phyloP scores from a whole-genome alignment of 306 rosid genomes.

The Rubus parviflorus region DNA sequence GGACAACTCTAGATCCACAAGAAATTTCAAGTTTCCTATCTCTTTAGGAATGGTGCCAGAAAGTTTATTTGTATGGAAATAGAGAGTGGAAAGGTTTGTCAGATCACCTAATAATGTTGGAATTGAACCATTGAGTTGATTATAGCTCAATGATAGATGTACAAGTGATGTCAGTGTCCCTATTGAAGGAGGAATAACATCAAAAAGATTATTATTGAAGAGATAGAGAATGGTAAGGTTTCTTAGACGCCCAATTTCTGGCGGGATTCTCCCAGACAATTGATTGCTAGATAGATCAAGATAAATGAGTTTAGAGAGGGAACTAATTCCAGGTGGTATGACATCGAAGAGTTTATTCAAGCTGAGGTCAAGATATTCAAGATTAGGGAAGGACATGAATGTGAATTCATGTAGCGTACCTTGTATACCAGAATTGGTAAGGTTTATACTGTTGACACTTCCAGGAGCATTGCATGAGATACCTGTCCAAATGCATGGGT shows the following conservation, averaged over 20 bases:
- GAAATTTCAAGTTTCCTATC: neutral
- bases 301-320: slow-evolving; percentile 11
- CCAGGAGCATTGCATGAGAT: slow-evolving; percentile 18
- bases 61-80: neutral
- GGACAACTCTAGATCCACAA: neutral
- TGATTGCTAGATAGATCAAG: slow-evolving; percentile 27
- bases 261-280: slow-evolving; percentile 18
- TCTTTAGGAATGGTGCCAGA: slow-evolving; percentile 2
- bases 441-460: slow-evolving; percentile 13
- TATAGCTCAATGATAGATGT: neutral
- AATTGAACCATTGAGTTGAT: slow-evolving; percentile 20
- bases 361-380: slow-evolving; percentile 20
- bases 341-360: slow-evolving; percentile 10
- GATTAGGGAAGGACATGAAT: slow-evolving; percentile 23
- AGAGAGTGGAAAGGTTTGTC: neutral
- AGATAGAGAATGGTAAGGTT: neutral
- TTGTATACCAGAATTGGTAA: slow-evolving; percentile 11
- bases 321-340: slow-evolving; percentile 22
- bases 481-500: slow-evolving; percentile 25
- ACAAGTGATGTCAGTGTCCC: neutral
- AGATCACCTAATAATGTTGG: neutral
- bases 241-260: slow-evolving; percentile 3
- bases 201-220: neutral
- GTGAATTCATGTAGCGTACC: slow-evolving; percentile 28
- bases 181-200: neutral